These are phyloP conservation scores for Trichoderma afroharzianum DNA, from an alignment of 2,329 filamentous ascomycete genomes.

Conservation along the genomic window DNA sequence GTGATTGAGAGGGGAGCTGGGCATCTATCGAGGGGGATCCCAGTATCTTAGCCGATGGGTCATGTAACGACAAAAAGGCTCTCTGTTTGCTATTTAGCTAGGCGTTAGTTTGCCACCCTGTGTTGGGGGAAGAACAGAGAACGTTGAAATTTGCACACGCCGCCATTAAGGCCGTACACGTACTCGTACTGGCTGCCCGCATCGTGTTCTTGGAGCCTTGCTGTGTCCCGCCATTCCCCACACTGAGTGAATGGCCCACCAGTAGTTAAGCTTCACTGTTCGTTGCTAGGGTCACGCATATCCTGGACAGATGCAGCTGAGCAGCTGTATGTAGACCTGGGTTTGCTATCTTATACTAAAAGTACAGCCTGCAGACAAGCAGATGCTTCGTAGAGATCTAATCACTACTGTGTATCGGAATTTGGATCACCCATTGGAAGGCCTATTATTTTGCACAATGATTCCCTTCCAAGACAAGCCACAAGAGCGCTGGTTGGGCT, in stretches of 20 bases:
- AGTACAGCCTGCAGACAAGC: neutral
- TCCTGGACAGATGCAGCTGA: neutral
- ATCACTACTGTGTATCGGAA: neutral
- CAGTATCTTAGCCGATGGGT: neutral
- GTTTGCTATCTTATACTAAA: neutral
- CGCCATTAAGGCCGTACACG: neutral
- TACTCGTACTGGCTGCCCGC: neutral
- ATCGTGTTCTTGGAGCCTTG: slow-evolving; percentile 7
- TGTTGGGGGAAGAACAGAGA: neutral
- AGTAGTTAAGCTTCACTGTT: neutral
- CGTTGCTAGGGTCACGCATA: neutral
- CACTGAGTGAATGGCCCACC: slow-evolving; percentile 3
- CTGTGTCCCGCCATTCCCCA: slow-evolving; percentile 11
- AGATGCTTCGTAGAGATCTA: neutral
- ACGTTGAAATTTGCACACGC: slow-evolving; percentile 3
- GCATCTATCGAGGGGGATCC: neutral
- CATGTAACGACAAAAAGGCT: slow-evolving; percentile 6
- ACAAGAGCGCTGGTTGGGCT: neutral
- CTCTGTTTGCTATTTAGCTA: slow-evolving; percentile 5
- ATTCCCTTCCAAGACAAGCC: neutral
- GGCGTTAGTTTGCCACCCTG: neutral
- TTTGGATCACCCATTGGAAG: neutral
- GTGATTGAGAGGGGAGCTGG: neutral
- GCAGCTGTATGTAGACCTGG: neutral
- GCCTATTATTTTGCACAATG: neutral